These are phyloP conservation scores for Cucurbita ficifolia DNA, from an alignment of 306 rosid species.

Conservation along the genomic window DNA sequence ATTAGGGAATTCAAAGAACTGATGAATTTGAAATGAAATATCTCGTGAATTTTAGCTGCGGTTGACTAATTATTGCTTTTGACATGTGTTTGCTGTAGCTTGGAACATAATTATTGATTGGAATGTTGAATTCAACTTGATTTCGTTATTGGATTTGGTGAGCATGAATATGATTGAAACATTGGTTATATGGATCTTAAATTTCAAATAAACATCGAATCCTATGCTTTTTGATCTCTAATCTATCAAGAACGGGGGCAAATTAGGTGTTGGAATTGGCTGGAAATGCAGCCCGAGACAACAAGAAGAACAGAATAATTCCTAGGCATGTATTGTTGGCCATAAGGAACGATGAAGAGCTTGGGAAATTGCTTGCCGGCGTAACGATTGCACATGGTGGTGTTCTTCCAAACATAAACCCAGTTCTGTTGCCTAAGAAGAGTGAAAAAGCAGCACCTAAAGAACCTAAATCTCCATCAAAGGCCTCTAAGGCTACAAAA, in stretches of 20 bases:
- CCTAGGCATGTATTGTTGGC: conserved; percentile 68
- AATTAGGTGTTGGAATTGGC: conserved; percentile 72
- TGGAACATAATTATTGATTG: background rate
- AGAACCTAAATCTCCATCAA: conserved; percentile 59
- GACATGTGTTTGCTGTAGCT: background rate
- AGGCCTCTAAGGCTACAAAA: conserved; percentile 42
- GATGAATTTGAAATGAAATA: background rate
- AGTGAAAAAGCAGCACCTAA: conserved; percentile 17
- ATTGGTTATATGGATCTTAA: background rate
- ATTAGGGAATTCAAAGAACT: background rate
- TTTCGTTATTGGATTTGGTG: background rate
- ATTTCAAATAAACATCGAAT: background rate
- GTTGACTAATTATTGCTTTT: background rate
- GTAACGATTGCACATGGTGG: conserved; percentile 83
- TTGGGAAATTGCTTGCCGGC: conserved; percentile 69
- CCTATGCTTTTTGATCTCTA: background rate
- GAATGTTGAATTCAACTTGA: background rate
- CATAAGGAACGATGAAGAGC: conserved; percentile 73
- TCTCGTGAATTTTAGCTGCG: background rate
- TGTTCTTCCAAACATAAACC: conserved; percentile 77
- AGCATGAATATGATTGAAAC: background rate
- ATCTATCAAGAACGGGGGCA: background rate
- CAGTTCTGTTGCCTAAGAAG: conserved; percentile 63
- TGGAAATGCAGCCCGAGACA: conserved; percentile 86
- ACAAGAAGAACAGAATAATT: conserved; percentile 64